Evolutionary conservation across 2,329 filamentous ascomycete genomes (phyloP).

Genomic region (Curvularia eragrostidis): DNA sequence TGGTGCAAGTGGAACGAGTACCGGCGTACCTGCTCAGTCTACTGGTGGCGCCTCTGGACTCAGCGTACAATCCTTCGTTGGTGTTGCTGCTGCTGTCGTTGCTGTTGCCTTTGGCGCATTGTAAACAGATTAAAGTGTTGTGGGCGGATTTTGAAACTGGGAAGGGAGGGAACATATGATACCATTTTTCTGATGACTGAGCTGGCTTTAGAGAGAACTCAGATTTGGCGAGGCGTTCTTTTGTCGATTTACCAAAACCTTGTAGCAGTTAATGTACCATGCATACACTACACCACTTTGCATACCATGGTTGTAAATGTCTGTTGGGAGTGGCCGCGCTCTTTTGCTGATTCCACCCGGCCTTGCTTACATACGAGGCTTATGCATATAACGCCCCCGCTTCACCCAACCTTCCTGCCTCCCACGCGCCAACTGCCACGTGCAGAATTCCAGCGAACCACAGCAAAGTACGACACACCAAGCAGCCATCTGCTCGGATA

Average conservation of each 20-base stretch:
- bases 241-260: background rate
- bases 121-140: conserved; percentile 30
- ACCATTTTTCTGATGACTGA: conserved; percentile 29
- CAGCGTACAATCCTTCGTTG: conserved; percentile 33
- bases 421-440: conserved; percentile 18
- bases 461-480: conserved; percentile 23
- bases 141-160: background rate
- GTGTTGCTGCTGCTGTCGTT: conserved; percentile 34
- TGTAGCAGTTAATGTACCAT: background rate
- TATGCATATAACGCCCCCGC: conserved; percentile 22
- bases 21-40: conserved; percentile 30
- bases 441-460: conserved; percentile 28
- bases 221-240: conserved; percentile 17
- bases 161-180: conserved; percentile 25
- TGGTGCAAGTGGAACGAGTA: conserved; percentile 20
- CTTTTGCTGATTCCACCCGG: background rate
- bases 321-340: background rate
- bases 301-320: background rate
- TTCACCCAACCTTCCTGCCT: conserved; percentile 11
- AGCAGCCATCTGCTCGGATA: background rate
- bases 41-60: conserved; percentile 34
- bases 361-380: conserved; percentile 10
- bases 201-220: conserved; percentile 25
- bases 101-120: conserved; percentile 34
- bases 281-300: background rate